phyloP scores from a whole-genome alignment of 129 eudicot species.

The Kitagawia praeruptora region DNA sequence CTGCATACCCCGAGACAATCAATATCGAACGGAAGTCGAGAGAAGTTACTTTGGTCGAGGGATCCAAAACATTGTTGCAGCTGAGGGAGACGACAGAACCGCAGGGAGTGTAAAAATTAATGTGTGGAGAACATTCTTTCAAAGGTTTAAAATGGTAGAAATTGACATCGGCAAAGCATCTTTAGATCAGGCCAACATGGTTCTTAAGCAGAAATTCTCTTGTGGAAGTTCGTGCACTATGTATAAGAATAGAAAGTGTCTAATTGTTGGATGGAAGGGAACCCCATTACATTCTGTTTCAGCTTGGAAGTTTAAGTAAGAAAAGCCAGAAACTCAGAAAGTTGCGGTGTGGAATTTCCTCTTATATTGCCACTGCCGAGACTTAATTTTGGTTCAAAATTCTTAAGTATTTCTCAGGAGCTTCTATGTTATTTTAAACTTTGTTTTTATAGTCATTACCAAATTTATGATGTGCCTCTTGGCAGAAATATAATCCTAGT shows the following conservation, averaged over 20 bases:
- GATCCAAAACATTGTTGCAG: constrained; percentile 42
- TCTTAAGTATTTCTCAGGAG: not conserved
- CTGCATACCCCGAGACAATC: constrained; percentile 27
- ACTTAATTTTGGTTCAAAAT: not conserved
- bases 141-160: constrained; percentile 52
- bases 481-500: not conserved
- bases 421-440: not conserved
- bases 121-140: constrained; percentile 57
- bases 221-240: constrained; percentile 39
- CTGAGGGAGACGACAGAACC: constrained; percentile 37
- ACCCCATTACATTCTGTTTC: constrained; percentile 63
- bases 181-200: constrained; percentile 45
- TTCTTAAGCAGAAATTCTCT: constrained; percentile 30
- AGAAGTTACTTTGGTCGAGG: constrained; percentile 34
- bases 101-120: constrained; percentile 35
- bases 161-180: constrained; percentile 44
- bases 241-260: constrained; percentile 38
- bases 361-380: not conserved
- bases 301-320: constrained; percentile 45
- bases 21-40: constrained; percentile 32
- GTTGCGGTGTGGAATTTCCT: not conserved
- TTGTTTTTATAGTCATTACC: not conserved
- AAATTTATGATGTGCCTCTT: not conserved
- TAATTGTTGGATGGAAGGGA: constrained; percentile 66
- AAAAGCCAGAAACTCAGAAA: not conserved